Evolutionary conservation across 352 stramenopile species (phyloP).

Genomic region (Phytophthora sp.): DNA sequence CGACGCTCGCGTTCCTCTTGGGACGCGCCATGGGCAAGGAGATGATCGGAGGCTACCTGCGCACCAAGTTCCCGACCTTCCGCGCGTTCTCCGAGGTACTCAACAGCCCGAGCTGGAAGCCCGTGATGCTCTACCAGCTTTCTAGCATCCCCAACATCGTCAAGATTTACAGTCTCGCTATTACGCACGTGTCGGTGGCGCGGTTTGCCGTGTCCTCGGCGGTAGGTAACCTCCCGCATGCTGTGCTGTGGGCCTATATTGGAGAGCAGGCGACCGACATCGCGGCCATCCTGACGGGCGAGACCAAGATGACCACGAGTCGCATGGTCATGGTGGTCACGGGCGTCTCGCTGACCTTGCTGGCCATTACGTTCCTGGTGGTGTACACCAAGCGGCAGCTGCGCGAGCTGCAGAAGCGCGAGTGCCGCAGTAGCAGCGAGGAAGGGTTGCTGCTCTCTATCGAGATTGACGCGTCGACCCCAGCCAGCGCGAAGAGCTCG

Average conservation of each 20-base stretch:
- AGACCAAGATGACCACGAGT: slow-evolving; percentile 50
- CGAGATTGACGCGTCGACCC: slow-evolving; percentile 30
- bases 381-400: slow-evolving; percentile 74
- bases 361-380: slow-evolving; percentile 64
- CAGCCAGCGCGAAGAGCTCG: slow-evolving; percentile 13
- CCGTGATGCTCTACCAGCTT: slow-evolving; percentile 77
- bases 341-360: slow-evolving; percentile 47
- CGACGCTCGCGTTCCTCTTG: slow-evolving; percentile 68
- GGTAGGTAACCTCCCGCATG: slow-evolving; percentile 60
- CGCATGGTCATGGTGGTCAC: slow-evolving; percentile 53
- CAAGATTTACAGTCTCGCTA: slow-evolving; percentile 81
- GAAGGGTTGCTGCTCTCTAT: slow-evolving; percentile 44
- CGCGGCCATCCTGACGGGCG: slow-evolving; percentile 54
- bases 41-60: slow-evolving; percentile 66
- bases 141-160: slow-evolving; percentile 83
- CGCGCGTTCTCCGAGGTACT: slow-evolving; percentile 69
- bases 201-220: slow-evolving; percentile 67
- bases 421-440: slow-evolving; percentile 60
- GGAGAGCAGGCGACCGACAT: slow-evolving; percentile 75
- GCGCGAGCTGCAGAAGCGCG: slow-evolving; percentile 61
- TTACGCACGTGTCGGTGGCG: slow-evolving; percentile 63
- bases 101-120: slow-evolving; percentile 74
- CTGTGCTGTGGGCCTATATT: slow-evolving; percentile 76
- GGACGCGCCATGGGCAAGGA: slow-evolving; percentile 61
- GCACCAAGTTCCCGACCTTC: slow-evolving; percentile 69